These are phyloP conservation scores for Hypoxylon sp. DNA, from an alignment of 2,329 filamentous ascomycete genomes.

Conservation along the genomic window DNA sequence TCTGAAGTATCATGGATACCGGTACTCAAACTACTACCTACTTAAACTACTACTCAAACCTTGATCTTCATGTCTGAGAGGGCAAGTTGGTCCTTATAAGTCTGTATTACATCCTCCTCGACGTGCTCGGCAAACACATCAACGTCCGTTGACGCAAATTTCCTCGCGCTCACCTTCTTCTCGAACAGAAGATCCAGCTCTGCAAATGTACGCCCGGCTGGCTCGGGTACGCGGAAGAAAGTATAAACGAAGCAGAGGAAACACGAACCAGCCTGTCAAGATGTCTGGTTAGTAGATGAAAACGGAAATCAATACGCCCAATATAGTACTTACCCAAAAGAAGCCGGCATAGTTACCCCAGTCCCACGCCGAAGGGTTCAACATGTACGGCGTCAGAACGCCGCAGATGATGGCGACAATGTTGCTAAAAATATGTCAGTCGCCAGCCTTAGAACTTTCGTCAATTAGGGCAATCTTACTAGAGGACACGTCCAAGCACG, in stretches of 20 bases:
- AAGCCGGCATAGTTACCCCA: slow-evolving; percentile 91
- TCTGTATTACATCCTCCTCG: slow-evolving; percentile 62
- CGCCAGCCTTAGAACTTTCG: not conserved
- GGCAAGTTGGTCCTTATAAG: slow-evolving; percentile 60
- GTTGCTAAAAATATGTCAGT: slow-evolving; percentile 65
- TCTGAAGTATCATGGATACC: not conserved
- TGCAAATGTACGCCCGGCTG: slow-evolving; percentile 82
- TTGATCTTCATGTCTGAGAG: slow-evolving; percentile 50
- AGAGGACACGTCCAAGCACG: slow-evolving; percentile 83
- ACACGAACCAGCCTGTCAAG: slow-evolving; percentile 74
- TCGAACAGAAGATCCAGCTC: slow-evolving; percentile 91
- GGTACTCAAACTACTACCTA: too few species aligned
- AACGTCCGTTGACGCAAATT: slow-evolving; percentile 73
- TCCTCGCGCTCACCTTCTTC: slow-evolving; percentile 75
- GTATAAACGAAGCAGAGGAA: slow-evolving; percentile 85
- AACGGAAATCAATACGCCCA: not conserved
- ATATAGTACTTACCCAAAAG: slow-evolving; percentile 74
- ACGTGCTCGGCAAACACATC: slow-evolving; percentile 68
- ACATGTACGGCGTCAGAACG: slow-evolving; percentile 91
- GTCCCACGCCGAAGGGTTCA: slow-evolving; percentile 88
- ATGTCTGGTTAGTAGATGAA: slow-evolving; percentile 24
- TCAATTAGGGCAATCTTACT: slow-evolving; percentile 58
- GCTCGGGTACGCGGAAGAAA: slow-evolving; percentile 85
- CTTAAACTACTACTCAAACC: too few species aligned
- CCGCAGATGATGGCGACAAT: slow-evolving; percentile 84